A percentile compares a stretch with the other conserved stretches of the same genome.
These are phyloP conservation scores for Petunia axillaris DNA, from an alignment of 257 asterid genomes.

Conservation along the genomic window DNA sequence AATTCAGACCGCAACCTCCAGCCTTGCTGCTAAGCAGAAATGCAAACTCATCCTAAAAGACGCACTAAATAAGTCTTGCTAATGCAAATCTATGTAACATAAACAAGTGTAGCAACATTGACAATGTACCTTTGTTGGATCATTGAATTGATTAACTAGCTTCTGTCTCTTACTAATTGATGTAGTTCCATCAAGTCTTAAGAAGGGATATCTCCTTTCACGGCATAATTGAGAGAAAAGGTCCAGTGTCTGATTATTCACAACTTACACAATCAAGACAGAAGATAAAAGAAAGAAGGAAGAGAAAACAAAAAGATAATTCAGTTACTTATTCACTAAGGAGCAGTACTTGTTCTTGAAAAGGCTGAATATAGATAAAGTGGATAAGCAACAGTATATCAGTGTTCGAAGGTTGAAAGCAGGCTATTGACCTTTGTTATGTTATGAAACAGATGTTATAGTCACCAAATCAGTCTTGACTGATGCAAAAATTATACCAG, in stretches of 20 bases:
- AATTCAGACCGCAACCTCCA: constrained; percentile 98
- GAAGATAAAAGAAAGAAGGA: constrained; percentile 22
- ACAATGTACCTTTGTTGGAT: constrained; percentile 66
- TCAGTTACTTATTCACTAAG: neutral
- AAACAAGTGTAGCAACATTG: constrained; percentile 25
- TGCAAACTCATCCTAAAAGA: constrained; percentile 87
- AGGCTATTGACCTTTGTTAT: constrained; percentile 1
- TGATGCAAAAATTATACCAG: neutral
- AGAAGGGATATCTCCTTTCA: constrained; percentile 93
- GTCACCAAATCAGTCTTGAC: constrained; percentile 15
- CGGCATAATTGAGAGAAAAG: constrained; percentile 95
- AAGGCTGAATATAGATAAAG: neutral
- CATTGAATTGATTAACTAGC: constrained; percentile 87
- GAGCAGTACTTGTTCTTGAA: too few relatives aligned
- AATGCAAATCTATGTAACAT: constrained; percentile 26
- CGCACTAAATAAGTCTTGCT: constrained; percentile 21
- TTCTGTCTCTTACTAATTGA: constrained; percentile 95
- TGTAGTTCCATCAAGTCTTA: constrained; percentile 94
- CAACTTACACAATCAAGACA: constrained; percentile 29
- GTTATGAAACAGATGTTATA: constrained; percentile 8
- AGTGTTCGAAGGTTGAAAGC: constrained; percentile 7
- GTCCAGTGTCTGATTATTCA: constrained; percentile 73
- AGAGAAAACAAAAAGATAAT: constrained; percentile 13
- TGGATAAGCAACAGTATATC: neutral
- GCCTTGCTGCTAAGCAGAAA: constrained; percentile 99